These are phyloP conservation scores for Bidens hawaiensis DNA, from an alignment of 140 eudicot species.

Conservation along the genomic window DNA sequence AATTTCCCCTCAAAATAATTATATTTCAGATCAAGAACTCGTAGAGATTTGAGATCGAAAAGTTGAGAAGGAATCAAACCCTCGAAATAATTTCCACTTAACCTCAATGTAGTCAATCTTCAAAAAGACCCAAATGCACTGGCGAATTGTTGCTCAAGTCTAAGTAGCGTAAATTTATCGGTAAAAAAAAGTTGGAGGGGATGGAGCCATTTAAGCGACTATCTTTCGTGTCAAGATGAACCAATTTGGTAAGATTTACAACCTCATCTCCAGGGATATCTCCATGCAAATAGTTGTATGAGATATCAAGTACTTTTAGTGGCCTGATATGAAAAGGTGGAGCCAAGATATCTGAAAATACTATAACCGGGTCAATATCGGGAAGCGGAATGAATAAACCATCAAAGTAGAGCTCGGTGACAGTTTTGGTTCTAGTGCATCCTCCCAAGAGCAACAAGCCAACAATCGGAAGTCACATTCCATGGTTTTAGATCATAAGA, in stretches of 20 bases:
- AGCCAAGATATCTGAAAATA: background rate
- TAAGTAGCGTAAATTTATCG: constrained; percentile 28
- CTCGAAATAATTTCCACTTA: constrained; percentile 26
- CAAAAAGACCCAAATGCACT: constrained; percentile 26
- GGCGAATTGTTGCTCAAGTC: constrained; percentile 28
- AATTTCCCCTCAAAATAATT: constrained; percentile 34
- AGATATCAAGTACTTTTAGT: constrained; percentile 15
- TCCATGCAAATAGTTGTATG: constrained; percentile 32
- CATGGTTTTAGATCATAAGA: background rate
- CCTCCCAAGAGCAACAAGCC: background rate
- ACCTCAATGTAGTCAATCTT: constrained; percentile 17
- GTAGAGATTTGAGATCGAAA: constrained; percentile 28
- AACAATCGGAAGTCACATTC: background rate
- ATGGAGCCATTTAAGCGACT: constrained; percentile 32
- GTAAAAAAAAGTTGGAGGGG: constrained; percentile 34
- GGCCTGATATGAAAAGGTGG: background rate
- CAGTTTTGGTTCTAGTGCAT: background rate
- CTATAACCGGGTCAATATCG: background rate
- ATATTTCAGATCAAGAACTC: constrained; percentile 38
- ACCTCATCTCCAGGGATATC: constrained; percentile 34
- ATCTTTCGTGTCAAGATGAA: constrained; percentile 40
- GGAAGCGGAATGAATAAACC: background rate
- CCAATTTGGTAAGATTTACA: constrained; percentile 36
- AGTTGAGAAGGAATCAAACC: constrained; percentile 40
- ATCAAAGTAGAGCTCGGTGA: background rate